Evolutionary conservation across 768 basidiomycete genomes (phyloP).

Genomic region (Rhizopogon rudus): DNA sequence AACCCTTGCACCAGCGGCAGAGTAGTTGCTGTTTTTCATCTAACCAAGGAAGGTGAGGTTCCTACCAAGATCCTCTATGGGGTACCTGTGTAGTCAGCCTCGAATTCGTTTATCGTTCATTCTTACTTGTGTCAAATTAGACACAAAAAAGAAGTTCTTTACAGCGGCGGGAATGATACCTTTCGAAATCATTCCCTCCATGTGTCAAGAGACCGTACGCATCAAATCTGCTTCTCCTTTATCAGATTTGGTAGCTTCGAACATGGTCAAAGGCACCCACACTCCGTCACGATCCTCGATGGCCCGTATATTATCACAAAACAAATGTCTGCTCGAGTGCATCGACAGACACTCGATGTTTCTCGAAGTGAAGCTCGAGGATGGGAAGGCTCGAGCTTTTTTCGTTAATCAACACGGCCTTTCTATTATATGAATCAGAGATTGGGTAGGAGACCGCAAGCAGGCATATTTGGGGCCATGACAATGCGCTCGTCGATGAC

Average conservation of each 20-base stretch:
- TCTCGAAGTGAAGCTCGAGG: slow-evolving; percentile 51
- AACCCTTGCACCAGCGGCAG: too few species aligned
- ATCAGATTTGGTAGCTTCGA: not conserved
- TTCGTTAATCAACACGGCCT: slow-evolving; percentile 37
- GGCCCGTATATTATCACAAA: slow-evolving; percentile 69
- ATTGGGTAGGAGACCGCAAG: slow-evolving; percentile 83
- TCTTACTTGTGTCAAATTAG: too few species aligned
- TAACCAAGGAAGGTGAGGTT: too few species aligned
- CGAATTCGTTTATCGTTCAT: too few species aligned
- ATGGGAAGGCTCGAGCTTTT: slow-evolving; percentile 47
- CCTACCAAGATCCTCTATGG: too few species aligned
- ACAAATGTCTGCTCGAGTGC: slow-evolving; percentile 8
- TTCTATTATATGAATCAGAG: slow-evolving; percentile 71
- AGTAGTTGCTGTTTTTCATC: too few species aligned
- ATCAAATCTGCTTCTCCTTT: slow-evolving; percentile 54
- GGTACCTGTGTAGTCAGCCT: too few species aligned
- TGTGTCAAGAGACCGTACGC: slow-evolving; percentile 73
- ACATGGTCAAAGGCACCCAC: slow-evolving; percentile 39
- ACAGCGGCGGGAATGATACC: slow-evolving; percentile 73
- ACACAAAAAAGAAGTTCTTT: too few species aligned
- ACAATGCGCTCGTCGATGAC: slow-evolving; percentile 51
- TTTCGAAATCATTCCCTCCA: slow-evolving; percentile 64
- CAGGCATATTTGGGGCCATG: slow-evolving; percentile 92
- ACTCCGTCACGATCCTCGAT: slow-evolving; percentile 76
- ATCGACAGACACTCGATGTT: slow-evolving; percentile 62